A percentile compares a stretch with the other conserved stretches of the same genome.
Evolutionary conservation across 768 basidiomycete genomes (phyloP).

Genomic region (Auricularia cornea): DNA sequence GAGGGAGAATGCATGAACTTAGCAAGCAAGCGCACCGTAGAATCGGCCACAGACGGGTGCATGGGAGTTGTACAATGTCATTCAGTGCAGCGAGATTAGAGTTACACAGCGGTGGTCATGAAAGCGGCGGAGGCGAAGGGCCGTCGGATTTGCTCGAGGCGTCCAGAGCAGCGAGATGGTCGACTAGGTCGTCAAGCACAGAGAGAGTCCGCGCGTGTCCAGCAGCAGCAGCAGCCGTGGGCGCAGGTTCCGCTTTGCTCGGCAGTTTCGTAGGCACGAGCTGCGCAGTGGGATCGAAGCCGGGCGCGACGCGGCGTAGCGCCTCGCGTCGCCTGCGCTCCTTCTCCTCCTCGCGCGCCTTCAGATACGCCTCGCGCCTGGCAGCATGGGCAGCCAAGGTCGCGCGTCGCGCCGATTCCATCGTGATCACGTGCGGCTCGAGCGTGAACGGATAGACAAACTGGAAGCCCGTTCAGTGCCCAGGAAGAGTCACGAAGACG

Average conservation of each 20-base stretch:
- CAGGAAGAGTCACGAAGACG: background rate
- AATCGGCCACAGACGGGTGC: no score
- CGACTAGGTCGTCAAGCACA: constrained; percentile 78
- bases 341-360: constrained; percentile 62
- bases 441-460: constrained; percentile 96
- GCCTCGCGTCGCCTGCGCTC: constrained; percentile 58
- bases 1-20: no score
- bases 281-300: constrained; percentile 62
- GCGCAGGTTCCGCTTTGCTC: constrained; percentile 14
- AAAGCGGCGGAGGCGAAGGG: background rate
- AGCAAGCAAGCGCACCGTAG: no score
- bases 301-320: constrained; percentile 71
- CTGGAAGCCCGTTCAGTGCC: constrained; percentile 31
- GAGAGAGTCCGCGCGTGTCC: constrained; percentile 28
- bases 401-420: constrained; percentile 63
- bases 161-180: constrained; percentile 66
- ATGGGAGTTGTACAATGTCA: no score
- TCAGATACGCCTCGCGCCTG: constrained; percentile 44
- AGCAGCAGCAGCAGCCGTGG: constrained; percentile 11
- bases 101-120: background rate
- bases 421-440: constrained; percentile 72
- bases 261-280: constrained; percentile 42
- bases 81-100: no score
- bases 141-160: constrained; percentile 10
- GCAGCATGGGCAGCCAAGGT: constrained; percentile 58